Base-by-base conservation (phyloP, 495 filamentous ascomycete species). In the Chaetomium tenue region DNA sequence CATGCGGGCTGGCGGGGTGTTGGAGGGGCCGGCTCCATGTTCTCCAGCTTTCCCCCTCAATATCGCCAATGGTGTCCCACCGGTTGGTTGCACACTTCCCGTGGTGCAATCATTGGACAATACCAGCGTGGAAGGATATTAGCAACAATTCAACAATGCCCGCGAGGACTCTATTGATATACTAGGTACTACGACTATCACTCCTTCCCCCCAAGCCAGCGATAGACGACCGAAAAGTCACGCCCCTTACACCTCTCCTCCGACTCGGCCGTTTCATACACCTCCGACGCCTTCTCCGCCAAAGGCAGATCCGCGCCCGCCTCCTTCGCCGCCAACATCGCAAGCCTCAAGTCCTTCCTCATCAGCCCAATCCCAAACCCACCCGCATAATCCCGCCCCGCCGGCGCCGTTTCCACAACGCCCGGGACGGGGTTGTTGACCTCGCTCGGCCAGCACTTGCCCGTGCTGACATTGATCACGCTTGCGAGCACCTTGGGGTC, bases 391-490 rank as follows among this genome's bases (percentile, higher is more conserved):
- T 86, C 91, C 23, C 86, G 83, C 46, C 80, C 82, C 0, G 92
- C 88, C 2, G 91, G 90, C 2, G 91, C 83, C 8, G 81, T 83
- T 47, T 88, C 84, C 11, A 91, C 81, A 0, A 93, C 91, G n/a
- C 90, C 91, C 47, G 91, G 89, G 12, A 96, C 90, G 1, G 93
- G 93, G 70, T 97, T 97, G 72, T 97, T 97, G 52, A 93, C 76
- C 73, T 96, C 93, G 63, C 87, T 91, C 9, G 91, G 90, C 93
- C 93, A 97, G 81, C 91, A 96, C 58, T 83, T 86, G 42, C 93
- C 93, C 1, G 91, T 95, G 54, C 88, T 91, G 22, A 87, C 84
- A 72, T 94, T 96, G 74, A 96, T 89, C 75, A 97, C 81, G 46
- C 86, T 83, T 2, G 89, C 90, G 16, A 97, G 77, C 1, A 86